Percentiles rank a stretch among this genome's conserved stretches.
These are phyloP conservation scores for Cladosporium austrohemisphaericum DNA, from an alignment of 2,329 filamentous ascomycete species.

Conservation along the genomic window DNA sequence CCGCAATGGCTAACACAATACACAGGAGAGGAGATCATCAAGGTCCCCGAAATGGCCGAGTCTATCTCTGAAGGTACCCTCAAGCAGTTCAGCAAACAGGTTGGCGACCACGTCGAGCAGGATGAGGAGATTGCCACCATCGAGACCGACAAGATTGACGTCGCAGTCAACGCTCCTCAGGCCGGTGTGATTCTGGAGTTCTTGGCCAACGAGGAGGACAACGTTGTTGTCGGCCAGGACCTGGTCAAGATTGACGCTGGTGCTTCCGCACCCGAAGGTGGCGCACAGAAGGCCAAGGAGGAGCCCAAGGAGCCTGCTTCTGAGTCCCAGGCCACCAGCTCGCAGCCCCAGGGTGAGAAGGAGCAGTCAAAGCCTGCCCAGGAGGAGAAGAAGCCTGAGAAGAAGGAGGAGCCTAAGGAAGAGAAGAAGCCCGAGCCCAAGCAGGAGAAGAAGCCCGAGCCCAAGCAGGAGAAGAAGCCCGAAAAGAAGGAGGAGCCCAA, in stretches of 20 bases:
- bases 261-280: constrained; percentile 51
- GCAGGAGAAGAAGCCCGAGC: constrained; percentile 29
- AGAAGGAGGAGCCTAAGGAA: constrained; percentile 45
- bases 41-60: constrained; percentile 97
- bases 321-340: constrained; percentile 54
- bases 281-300: constrained; percentile 49
- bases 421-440: constrained; percentile 38
- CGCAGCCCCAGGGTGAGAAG: constrained; percentile 50
- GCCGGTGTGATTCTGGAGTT: constrained; percentile 90
- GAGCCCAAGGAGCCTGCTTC: constrained; percentile 60
- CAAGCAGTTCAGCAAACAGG: constrained; percentile 89
- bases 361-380: constrained; percentile 40
- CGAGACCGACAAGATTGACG: constrained; percentile 99
- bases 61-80: constrained; percentile 96
- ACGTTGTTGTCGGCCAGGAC: constrained; percentile 89
- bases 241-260: constrained; percentile 82
- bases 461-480: constrained; percentile 40
- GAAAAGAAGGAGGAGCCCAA: constrained; percentile 40
- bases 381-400: constrained; percentile 37
- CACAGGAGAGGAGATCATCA: constrained; percentile 74
- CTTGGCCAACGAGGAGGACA: constrained; percentile 89
- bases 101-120: constrained; percentile 89
- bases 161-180: constrained; percentile 90
- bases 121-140: constrained; percentile 99
- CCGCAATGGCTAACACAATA: constrained; percentile 4